Base-by-base conservation (phyloP, 139 green algal genomes). In the Tetradesmus obliquus region DNA sequence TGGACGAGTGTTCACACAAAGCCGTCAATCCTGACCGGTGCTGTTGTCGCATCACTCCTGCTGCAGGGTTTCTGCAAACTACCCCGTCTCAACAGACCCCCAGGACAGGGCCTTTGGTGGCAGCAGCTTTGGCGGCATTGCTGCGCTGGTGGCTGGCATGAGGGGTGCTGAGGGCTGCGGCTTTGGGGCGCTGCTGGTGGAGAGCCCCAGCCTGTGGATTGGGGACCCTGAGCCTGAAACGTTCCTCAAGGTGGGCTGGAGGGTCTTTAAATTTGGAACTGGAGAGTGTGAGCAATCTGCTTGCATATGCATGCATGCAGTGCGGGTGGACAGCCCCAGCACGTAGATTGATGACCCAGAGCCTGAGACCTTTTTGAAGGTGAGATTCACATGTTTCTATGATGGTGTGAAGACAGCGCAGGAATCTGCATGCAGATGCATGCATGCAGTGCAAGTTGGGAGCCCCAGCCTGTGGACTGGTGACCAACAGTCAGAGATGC, bases 101-200 rank as follows among this genome's bases (percentile, higher is more conserved):
- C 13, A 86, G 0, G n/a, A 91, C 45, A 88, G 92, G 71, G 80
- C 79, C 0, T 93, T 96, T 88, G 95, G 92, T 0, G 95, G 95
- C 60, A 94, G 92, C 58, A 95, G 91, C 83, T 96, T 96, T 84
- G 95, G 95, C n/a, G 95, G 95, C 81, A 93, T 96, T 71, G 92
- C 86, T 60, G 86, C 93, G 1, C 92, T 96, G 15, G 90, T 13
- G 9, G 82, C 80, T 3, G 72, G 79, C 86, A 91, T 94, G 88
- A 82, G 62, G 79, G 86, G 83, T 53, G 32, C 19, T 3, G 66
- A 74, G 54, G 3, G 17, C 10, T 66, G 82, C 82, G 90, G 10
- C 32, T 95, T 95, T 88, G 92, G 87, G 20, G 82, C 84, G 3
- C 55, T 91, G 3, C 88, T 95, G 62, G 93, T 95, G 79, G 93